These are phyloP conservation scores for Pharus latifolius DNA, from an alignment of 176 grass and related monocot species.

Conservation along the genomic window DNA sequence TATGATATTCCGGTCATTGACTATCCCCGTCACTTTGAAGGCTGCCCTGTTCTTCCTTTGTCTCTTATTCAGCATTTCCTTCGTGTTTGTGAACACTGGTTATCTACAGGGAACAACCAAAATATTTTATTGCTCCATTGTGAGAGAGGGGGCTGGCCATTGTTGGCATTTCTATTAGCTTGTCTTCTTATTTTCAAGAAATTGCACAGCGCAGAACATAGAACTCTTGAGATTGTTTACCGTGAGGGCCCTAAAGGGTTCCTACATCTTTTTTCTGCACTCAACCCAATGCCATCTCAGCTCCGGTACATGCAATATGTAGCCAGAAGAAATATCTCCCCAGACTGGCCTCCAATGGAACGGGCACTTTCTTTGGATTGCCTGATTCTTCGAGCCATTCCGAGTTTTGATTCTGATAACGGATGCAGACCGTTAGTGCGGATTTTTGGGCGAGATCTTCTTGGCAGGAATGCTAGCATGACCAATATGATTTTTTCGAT, in stretches of 20 bases:
- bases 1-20: constrained; percentile 86
- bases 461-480: constrained; percentile 41
- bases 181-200: constrained; percentile 87
- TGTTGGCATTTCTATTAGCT: constrained; percentile 84
- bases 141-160: constrained; percentile 92
- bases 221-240: constrained; percentile 83
- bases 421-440: constrained; percentile 86
- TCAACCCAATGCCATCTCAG: constrained; percentile 94
- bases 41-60: constrained; percentile 84
- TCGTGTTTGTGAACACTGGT: constrained; percentile 66
- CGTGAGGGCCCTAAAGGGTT: constrained; percentile 92
- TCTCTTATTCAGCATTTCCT: constrained; percentile 93
- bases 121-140: constrained; percentile 91
- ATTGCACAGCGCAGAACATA: constrained; percentile 67
- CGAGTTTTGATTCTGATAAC: constrained; percentile 81
- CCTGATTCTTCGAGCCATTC: constrained; percentile 90
- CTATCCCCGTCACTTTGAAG: constrained; percentile 94
- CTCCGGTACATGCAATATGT: constrained; percentile 93
- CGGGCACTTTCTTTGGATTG: constrained; percentile 90
- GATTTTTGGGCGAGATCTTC: constrained; percentile 80
- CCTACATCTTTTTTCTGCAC: constrained; percentile 80
- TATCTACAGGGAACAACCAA: constrained; percentile 59
- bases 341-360: constrained; percentile 86
- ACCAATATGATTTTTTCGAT: constrained; percentile 74
- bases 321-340: constrained; percentile 85